A percentile compares a stretch with the other conserved stretches of the same genome.
Conservation (phyloP, 2,329 filamentous ascomycete genomes). For the Pseudocercospora ulei region DNA sequence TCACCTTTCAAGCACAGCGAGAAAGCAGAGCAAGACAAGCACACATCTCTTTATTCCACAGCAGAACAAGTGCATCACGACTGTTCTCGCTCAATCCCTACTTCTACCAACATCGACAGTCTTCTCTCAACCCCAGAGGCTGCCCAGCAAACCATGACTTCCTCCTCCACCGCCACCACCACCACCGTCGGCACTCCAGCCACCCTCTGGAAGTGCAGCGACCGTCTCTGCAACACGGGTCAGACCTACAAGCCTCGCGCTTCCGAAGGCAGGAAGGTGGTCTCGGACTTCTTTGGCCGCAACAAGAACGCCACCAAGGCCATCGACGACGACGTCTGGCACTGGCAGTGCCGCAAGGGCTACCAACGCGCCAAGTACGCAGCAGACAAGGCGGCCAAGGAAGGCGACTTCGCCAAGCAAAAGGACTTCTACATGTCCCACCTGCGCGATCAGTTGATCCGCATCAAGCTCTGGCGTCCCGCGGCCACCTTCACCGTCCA, state of each 20-base stretch:
- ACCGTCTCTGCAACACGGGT: conserved; percentile 16
- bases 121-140: neutral
- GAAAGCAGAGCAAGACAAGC: no score
- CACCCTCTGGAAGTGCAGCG: conserved; percentile 16
- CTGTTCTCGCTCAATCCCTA: neutral
- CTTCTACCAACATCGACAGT: neutral
- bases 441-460: conserved; percentile 25
- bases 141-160: neutral
- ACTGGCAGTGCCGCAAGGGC: conserved; percentile 57
- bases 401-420: conserved; percentile 9
- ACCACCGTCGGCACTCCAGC: neutral
- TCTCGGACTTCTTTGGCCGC: conserved; percentile 72
- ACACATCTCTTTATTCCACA: conserved; percentile 2
- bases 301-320: conserved; percentile 68
- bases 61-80: neutral
- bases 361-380: conserved; percentile 53
- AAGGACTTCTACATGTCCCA: conserved; percentile 19
- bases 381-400: conserved; percentile 19
- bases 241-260: conserved; percentile 13
- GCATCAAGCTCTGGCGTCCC: conserved; percentile 30
- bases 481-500: conserved; percentile 28
- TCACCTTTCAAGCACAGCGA: no score
- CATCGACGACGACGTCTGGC: conserved; percentile 51
- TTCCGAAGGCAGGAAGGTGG: conserved; percentile 52
- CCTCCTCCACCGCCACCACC: conserved; percentile 2